Conservation (phyloP, 129 eudicot species). For the Lactuca saligna region DNA sequence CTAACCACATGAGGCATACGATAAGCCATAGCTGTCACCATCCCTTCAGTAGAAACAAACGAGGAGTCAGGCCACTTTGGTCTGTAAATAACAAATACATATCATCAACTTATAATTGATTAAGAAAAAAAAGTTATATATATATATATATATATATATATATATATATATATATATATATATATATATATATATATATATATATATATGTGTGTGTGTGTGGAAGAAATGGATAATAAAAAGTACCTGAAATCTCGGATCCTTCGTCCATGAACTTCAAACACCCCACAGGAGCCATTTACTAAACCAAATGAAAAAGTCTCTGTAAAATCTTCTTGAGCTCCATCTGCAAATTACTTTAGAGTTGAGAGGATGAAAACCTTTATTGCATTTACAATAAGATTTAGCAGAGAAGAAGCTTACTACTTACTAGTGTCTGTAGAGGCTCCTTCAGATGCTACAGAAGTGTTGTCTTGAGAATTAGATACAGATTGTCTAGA, state of each 20-base stretch:
- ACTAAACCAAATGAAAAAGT: slow-evolving; percentile 92
- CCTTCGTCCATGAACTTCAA: slow-evolving; percentile 97
- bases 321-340: slow-evolving; percentile 93
- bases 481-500: slow-evolving; percentile 50
- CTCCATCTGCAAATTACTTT: slow-evolving; percentile 56
- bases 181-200: no score
- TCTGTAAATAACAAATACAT: slow-evolving; percentile 44
- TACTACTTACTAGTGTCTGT: slow-evolving; percentile 81
- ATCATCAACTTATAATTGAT: slow-evolving; percentile 2
- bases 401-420: slow-evolving; percentile 28
- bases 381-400: slow-evolving; percentile 1
- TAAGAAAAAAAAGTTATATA: no score
- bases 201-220: no score
- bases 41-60: slow-evolving; percentile 80
- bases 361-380: slow-evolving; percentile 32
- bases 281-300: slow-evolving; percentile 97
- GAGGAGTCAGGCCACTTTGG: slow-evolving; percentile 98
- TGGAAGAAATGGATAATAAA: not conserved
- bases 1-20: slow-evolving; percentile 98
- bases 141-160: no score
- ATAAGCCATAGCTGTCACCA: slow-evolving; percentile 92
- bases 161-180: no score
- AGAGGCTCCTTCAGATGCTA: slow-evolving; percentile 40
- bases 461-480: slow-evolving; percentile 50
- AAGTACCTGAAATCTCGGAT: slow-evolving; percentile 88